phyloP scores from a whole-genome alignment of 1,139 yeast species.

The Kazachstania sp. region DNA sequence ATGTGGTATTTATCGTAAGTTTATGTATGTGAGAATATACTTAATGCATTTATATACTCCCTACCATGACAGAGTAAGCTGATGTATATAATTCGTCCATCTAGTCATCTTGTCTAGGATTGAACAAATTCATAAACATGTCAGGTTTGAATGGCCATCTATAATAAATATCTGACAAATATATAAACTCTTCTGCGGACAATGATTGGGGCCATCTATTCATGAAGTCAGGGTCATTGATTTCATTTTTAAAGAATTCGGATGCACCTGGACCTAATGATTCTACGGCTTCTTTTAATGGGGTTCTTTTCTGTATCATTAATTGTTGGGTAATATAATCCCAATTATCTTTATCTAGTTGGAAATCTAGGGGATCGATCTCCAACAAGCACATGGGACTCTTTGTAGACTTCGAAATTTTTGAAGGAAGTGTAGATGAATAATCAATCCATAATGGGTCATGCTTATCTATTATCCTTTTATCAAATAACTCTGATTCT shows the following conservation, averaged over 20 bases:
- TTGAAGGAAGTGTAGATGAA: conserved; percentile 4
- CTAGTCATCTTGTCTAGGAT: conserved; percentile 17
- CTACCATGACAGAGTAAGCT: no score
- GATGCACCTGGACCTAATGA: conserved; percentile 77
- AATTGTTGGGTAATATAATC: conserved; percentile 63
- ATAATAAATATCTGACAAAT: conserved; percentile 45
- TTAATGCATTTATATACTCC: background rate
- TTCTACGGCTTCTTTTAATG: conserved; percentile 42
- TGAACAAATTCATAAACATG: conserved; percentile 26
- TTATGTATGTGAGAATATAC: no score
- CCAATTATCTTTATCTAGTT: conserved; percentile 47
- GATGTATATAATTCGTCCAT: background rate
- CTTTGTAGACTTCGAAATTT: conserved; percentile 2
- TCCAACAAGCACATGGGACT: conserved; percentile 41
- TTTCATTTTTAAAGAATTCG: conserved; percentile 44
- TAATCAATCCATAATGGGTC: conserved; percentile 24
- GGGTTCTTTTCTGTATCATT: conserved; percentile 45
- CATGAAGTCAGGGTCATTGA: conserved; percentile 35
- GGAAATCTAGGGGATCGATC: conserved; percentile 42
- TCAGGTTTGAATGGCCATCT: conserved; percentile 87
- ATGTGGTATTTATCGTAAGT: no score
- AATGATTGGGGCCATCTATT: conserved; percentile 43
- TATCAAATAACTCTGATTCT: conserved; percentile 15
- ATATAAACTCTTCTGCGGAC: conserved; percentile 44
- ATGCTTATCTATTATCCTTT: conserved; percentile 13